phyloP scores from a whole-genome alignment of 768 basidiomycete species.

The Lactarius vividus region DNA sequence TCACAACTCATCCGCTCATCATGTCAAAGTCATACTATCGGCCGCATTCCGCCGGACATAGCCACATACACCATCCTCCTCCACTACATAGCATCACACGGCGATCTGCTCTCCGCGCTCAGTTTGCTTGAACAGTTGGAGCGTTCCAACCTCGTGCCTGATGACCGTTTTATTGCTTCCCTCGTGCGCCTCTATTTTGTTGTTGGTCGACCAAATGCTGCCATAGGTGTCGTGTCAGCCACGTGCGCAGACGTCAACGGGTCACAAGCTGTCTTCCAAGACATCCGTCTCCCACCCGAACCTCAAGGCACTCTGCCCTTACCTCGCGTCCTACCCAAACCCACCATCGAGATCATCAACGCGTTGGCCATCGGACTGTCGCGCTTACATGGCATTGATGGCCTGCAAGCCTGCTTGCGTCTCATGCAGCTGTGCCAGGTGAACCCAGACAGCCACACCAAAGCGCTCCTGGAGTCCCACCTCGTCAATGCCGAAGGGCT shows the following conservation, averaged over 20 bases:
- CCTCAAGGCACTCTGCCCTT: conserved; percentile 11
- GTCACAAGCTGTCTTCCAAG: conserved; percentile 4
- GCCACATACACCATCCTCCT: conserved; percentile 29
- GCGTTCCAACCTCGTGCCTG: conserved; percentile 16
- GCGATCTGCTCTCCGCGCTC: conserved; percentile 11
- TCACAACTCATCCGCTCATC: conserved; percentile 14
- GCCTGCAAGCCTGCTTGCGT: conserved; percentile 45
- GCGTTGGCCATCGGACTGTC: conserved; percentile 53
- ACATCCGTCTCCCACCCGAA: conserved; percentile 1
- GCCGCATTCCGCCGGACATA: conserved; percentile 22
- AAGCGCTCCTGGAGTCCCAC: conserved; percentile 54
- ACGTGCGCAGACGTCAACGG: conserved; percentile 13
- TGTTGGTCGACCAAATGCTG: conserved; percentile 11
- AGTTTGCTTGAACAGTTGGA: conserved; percentile 18
- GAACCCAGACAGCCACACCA: conserved; percentile 51
- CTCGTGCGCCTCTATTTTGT: conserved; percentile 25
- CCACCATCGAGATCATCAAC: conserved; percentile 54
- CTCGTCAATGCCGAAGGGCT: conserved; percentile 44
- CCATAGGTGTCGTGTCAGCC: conserved; percentile 13
- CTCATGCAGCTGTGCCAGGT: conserved; percentile 56
- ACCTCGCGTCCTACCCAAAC: conserved; percentile 23
- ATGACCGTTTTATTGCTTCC: conserved; percentile 23
- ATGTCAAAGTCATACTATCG: background rate
- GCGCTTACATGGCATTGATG: conserved; percentile 46
- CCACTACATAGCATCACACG: conserved; percentile 10